Base-by-base conservation (phyloP, 108 stramenopile species). In the Conticribra guillardii region DNA sequence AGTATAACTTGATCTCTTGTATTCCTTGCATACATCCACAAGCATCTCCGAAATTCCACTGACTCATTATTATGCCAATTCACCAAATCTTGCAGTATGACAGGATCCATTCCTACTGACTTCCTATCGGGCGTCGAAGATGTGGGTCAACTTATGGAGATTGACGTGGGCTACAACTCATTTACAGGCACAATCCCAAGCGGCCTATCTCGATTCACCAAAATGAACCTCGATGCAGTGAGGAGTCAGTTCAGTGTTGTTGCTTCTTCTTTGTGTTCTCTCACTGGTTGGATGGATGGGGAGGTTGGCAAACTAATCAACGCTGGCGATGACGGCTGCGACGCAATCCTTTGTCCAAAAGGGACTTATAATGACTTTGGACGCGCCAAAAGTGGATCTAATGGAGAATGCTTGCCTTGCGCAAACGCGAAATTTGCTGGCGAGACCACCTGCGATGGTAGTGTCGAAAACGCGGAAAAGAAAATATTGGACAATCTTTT, bases 361-460 rank as follows among this genome's bases (percentile, higher is more conserved):
- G 89, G 88, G 47, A 87, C 85, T 9, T 94, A 68, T 80, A 94
- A 88, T 70, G 64, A 64, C 18, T 82, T 80, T 22, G 93, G 93
- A 33, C 65, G 84, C 24, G 77, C 81, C 14, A 77, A 69, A 29
- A 77, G 76, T 58, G 77, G 78, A 11, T 53, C 67, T 9, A 75
- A 65, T 23, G 79, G 79, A 4, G 63, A 49, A 9, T 80, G 79
- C 28, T 22, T 61, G 37, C 26, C 70, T 16, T 94, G 92, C 59
- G 49, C 77, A 28, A 19, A 55, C 54, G 90, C 88, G 44, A 73
- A 79, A 9, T 90, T 76, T 54, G 74, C 81, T 24, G 87, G 76
- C n/a, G 81, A 86, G 24, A 80, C 82, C 2, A 26, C 69, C 17
- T 84, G 73, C 33, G 68, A 61, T 41, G 88, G 87, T 49, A 54